phyloP scores from a whole-genome alignment of 176 grass and related monocot species.

The Musa itinerans region DNA sequence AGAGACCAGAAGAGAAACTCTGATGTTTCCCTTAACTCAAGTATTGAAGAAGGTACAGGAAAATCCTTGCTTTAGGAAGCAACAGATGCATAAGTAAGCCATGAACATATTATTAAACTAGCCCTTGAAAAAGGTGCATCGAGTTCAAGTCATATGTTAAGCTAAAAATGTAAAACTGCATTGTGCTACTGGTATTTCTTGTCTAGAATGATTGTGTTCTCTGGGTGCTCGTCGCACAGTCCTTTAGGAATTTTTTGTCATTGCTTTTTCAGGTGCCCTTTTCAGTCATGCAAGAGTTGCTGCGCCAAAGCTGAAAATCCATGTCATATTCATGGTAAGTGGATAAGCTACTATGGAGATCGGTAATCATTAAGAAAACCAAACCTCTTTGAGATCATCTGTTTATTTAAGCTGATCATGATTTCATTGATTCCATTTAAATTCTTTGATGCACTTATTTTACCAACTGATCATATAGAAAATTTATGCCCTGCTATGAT shows the following conservation, averaged over 20 bases:
- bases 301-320: slow-evolving; percentile 97
- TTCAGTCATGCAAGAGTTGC: slow-evolving; percentile 94
- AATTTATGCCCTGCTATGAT: no score
- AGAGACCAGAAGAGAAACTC: not conserved
- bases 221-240: not conserved
- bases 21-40: not conserved
- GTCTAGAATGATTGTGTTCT: not conserved
- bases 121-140: no score
- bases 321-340: slow-evolving; percentile 94
- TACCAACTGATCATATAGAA: no score
- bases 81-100: no score
- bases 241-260: not conserved
- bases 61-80: not conserved
- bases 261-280: slow-evolving; percentile 61
- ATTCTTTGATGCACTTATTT: no score
- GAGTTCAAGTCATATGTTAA: no score
- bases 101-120: no score
- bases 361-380: not conserved
- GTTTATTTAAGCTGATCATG: not conserved
- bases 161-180: no score
- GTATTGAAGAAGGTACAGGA: not conserved
- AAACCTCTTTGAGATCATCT: not conserved
- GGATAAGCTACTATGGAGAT: not conserved
- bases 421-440: not conserved
- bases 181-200: not conserved